phyloP scores from a whole-genome alignment of 1,139 yeast species.

The Blastobotrys persicus region DNA sequence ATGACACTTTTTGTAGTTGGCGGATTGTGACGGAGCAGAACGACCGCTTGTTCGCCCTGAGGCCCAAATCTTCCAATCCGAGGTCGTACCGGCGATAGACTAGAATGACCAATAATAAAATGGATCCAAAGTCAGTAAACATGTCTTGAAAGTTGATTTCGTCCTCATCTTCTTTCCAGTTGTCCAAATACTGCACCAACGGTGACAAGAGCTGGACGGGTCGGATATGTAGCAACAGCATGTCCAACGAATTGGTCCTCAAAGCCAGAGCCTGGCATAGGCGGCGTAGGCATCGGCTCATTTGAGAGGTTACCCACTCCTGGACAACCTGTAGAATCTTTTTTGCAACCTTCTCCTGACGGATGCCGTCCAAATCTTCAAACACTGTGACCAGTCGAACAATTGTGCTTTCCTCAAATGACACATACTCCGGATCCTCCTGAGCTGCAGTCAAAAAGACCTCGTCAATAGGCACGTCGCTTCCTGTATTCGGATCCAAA shows the following conservation, averaged over 20 bases:
- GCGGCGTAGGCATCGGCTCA: slow-evolving; percentile 43
- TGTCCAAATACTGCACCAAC: slow-evolving; percentile 37
- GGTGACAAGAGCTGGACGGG: slow-evolving; percentile 32
- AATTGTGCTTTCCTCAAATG: slow-evolving; percentile 28
- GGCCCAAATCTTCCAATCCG: slow-evolving; percentile 32
- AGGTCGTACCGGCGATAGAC: slow-evolving; percentile 48
- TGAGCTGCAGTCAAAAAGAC: slow-evolving; percentile 22
- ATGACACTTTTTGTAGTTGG: background rate
- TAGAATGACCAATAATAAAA: slow-evolving; percentile 50
- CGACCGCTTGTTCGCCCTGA: slow-evolving; percentile 6
- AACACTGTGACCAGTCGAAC: slow-evolving; percentile 25
- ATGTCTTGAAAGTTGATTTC: slow-evolving; percentile 64
- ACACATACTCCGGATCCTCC: slow-evolving; percentile 31
- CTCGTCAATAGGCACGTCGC: slow-evolving; percentile 22
- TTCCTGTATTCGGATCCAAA: slow-evolving; percentile 12
- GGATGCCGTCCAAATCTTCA: slow-evolving; percentile 31
- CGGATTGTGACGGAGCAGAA: slow-evolving; percentile 15
- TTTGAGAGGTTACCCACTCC: slow-evolving; percentile 25
- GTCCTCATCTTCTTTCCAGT: slow-evolving; percentile 39
- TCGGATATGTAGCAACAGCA: slow-evolving; percentile 39
- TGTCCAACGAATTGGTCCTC: slow-evolving; percentile 44
- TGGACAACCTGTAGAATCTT: slow-evolving; percentile 23
- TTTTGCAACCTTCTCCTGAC: slow-evolving; percentile 30
- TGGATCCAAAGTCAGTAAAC: slow-evolving; percentile 65
- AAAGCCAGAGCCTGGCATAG: slow-evolving; percentile 48